Conservation (phyloP, 345 rosid genomes). For the Raphanus raphanistrum region DNA sequence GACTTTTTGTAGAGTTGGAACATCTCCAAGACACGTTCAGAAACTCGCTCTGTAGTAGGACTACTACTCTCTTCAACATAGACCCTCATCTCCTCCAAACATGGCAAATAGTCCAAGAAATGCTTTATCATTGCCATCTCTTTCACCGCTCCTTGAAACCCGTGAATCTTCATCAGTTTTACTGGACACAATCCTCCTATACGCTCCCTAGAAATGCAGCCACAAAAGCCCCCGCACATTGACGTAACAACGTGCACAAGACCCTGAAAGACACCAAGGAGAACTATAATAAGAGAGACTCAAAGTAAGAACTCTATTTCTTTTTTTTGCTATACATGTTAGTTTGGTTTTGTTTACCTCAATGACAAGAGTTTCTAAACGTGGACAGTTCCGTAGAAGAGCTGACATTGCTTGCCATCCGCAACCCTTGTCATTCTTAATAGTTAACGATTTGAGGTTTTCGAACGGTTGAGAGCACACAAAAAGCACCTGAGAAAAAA, state of each 20-base stretch:
- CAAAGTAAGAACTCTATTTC: not conserved
- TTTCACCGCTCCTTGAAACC: not conserved
- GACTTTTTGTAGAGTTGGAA: not conserved
- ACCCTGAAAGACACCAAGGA: slow-evolving; percentile 4
- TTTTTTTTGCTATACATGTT: not conserved
- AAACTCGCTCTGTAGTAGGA: not conserved
- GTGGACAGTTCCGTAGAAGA: not conserved
- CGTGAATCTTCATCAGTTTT: not conserved
- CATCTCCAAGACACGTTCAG: not conserved
- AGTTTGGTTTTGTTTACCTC: not conserved
- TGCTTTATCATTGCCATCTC: not conserved
- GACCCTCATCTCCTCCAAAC: slow-evolving; percentile 9
- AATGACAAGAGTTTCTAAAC: not conserved
- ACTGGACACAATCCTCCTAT: not conserved
- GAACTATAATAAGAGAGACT: not conserved
- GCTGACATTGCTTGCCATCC: slow-evolving; percentile 25
- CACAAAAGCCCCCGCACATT: slow-evolving; percentile 4
- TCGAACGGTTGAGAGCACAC: not conserved
- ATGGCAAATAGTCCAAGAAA: slow-evolving; percentile 14
- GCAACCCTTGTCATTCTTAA: not conserved
- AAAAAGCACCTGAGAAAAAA: slow-evolving; percentile 8
- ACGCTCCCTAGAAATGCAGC: not conserved
- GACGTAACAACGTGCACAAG: slow-evolving; percentile 2
- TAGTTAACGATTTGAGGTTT: not conserved
- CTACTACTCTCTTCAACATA: not conserved